Base-by-base conservation (phyloP, 148 eudicot genomes). In the Polygonum maritimum region DNA sequence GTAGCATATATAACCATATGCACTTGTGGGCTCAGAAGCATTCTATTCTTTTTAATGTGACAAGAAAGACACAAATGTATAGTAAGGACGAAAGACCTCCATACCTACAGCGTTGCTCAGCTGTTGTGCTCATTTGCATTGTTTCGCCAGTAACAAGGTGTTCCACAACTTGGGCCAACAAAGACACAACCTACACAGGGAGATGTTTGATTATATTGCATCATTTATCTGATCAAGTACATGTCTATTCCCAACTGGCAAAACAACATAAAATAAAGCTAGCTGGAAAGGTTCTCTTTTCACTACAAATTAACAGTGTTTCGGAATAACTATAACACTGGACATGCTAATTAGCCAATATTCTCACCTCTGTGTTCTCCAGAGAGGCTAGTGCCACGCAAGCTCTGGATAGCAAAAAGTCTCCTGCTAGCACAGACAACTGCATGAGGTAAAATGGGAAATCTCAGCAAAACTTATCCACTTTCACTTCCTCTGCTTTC, bases 81-180 rank as follows among this genome's bases (percentile, higher is more conserved):
- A 54, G 57, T 54, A 75, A 45, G 76, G 76, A 36, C 49, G 74
- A 60, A 18, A 40, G 33, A 75, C 78, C 48, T 16, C 55, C 86
- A 81, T 83, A 92, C 98, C 91, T 90, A 82, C 90, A 84, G 71
- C 96, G 92, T 80, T 92, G 89, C 70, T 92, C 98, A 77, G 90
- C 84, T 78, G 98, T 77, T 16, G 91, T 82, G 16, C 89, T 89
- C 95, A 94, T 92, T 84, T 94, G 98, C 98, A 94, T 94, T 73
- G 98, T 94, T 81, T 94, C 98, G 33, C 98, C 98, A 38, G 90
- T 92, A 78, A 94, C 98, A 79, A 94, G 98, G 88, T 94, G 95
- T 80, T 90, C 93, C 72, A 94, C 96, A 45, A 86, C 97, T 77
- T 83, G 86, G 40, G 98, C 98, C 72, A 94, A 65, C 72, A 94